These are phyloP conservation scores for Trametes maxima DNA, from an alignment of 768 basidiomycete genomes.

Conservation along the genomic window DNA sequence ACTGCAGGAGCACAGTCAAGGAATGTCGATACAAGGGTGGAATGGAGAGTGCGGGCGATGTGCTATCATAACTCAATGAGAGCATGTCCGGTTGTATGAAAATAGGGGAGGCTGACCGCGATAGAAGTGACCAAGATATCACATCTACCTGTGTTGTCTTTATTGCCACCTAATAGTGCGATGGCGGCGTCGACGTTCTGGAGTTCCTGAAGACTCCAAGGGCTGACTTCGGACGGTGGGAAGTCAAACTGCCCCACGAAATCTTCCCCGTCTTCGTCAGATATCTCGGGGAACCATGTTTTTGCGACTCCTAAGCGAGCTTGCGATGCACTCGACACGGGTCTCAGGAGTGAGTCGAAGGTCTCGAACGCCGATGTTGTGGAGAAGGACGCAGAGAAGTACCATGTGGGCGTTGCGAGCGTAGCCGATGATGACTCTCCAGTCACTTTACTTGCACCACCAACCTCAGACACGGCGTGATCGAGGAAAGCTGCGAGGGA, in stretches of 20 bases:
- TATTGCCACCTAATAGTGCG: not conserved
- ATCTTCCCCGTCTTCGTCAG: conserved; percentile 39
- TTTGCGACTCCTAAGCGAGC: not conserved
- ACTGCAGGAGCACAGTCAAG: conserved; percentile 85
- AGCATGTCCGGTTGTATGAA: not conserved
- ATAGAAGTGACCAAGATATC: conserved; percentile 21
- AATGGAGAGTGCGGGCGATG: conserved; percentile 73
- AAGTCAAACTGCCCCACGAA: conserved; percentile 31
- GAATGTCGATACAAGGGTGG: conserved; percentile 79
- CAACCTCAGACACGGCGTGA: conserved; percentile 39
- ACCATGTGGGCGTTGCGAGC: conserved; percentile 56
- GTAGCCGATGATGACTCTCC: not conserved
- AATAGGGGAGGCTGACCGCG: conserved; percentile 18
- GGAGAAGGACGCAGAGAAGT: conserved; percentile 61
- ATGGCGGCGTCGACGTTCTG: conserved; percentile 13
- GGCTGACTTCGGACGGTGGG: conserved; percentile 10
- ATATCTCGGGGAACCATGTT: conserved; percentile 40
- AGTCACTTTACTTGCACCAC: not conserved
- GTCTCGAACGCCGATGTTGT: conserved; percentile 51
- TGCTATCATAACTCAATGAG: conserved; percentile 43
- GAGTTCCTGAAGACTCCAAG: conserved; percentile 31
- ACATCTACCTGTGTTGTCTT: conserved; percentile 4
- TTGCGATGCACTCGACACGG: conserved; percentile 13
- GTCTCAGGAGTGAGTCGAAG: conserved; percentile 52
- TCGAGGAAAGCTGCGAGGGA: conserved; percentile 73